phyloP scores from a whole-genome alignment of 805 yeast genomes.

The Pichia occidentalis region DNA sequence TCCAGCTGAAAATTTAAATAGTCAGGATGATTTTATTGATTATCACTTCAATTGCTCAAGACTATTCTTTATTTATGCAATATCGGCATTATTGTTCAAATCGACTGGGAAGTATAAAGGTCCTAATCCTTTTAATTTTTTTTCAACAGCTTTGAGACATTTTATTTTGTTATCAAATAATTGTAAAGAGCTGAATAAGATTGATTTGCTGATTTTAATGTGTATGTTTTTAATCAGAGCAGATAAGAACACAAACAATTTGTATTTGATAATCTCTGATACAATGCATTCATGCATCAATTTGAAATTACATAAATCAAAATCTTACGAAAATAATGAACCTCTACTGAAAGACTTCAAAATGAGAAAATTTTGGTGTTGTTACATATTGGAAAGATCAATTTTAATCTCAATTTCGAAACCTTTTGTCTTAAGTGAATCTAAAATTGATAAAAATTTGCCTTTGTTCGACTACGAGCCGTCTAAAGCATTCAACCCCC shows the following conservation, averaged over 20 bases:
- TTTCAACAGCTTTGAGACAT: conserved; percentile 54
- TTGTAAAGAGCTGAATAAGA: conserved; percentile 35
- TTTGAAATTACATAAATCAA: conserved; percentile 32
- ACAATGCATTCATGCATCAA: conserved; percentile 41
- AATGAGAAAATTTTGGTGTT: conserved; percentile 58
- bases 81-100: conserved; percentile 45
- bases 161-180: conserved; percentile 39
- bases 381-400: conserved; percentile 54
- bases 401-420: conserved; percentile 57
- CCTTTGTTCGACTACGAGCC: conserved; percentile 46
- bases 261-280: conserved; percentile 48
- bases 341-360: conserved; percentile 30
- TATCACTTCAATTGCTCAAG: conserved; percentile 50
- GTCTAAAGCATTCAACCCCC: conserved; percentile 32
- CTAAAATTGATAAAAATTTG: conserved; percentile 39
- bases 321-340: conserved; percentile 29
- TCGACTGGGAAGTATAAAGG: conserved; percentile 52
- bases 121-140: conserved; percentile 48
- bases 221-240: conserved; percentile 54
- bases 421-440: conserved; percentile 47
- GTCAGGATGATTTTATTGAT: conserved; percentile 29
- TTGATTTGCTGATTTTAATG: conserved; percentile 47
- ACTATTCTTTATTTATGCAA: conserved; percentile 49
- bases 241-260: conserved; percentile 50
- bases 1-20: not conserved